Evolutionary conservation across 805 yeast species (phyloP), one percentile per base, ranked within the genome.

Genomic region (Starmera amethionina): DNA sequence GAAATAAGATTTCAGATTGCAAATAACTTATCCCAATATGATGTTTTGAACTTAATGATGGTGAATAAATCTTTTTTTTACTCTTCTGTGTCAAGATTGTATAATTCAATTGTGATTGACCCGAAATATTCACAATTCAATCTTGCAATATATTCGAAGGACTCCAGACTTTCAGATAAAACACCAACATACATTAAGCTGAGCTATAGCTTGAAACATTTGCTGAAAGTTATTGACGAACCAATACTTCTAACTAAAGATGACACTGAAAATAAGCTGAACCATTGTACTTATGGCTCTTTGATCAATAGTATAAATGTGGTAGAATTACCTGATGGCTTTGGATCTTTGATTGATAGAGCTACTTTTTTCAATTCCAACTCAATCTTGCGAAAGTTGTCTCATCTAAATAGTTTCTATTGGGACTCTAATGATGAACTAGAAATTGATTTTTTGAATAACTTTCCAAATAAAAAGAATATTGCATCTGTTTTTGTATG

Each of bases 281-380:
- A 12, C 2, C 22, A 29, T 13, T 18, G 31, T 8, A 14, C 22
- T 1, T 52, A 50, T 32, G 46, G 55, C 1, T 11, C 28, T 4
- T 41, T 50, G 12, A 51, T 65, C 4, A 47, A 48, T 34, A 45
- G 49, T 13, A 46, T 72, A 18, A 61, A 56, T 36, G 58, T 67
- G 38, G 49, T 63, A 2, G 51, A 54, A 19, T 46, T 72, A 5
- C 76, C 75, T 0, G 72, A 68, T 43, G 65, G 70, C 19, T 57
- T 68, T 25, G 42, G 42, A 30, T 61, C 63, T 34, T 52, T 61
- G 1, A 56, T 58, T 42, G 69, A 68, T 37, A 50, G 8, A 42
- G 51, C 27, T 59, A 58, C 5, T 22, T 22, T 22, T 22, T 50
- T 63, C 33, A 51, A 55, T 22, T 46, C 44, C 28, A 46, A 40